phyloP scores from a whole-genome alignment of 163 green algal genomes.

The Scenedesmus sp. region DNA sequence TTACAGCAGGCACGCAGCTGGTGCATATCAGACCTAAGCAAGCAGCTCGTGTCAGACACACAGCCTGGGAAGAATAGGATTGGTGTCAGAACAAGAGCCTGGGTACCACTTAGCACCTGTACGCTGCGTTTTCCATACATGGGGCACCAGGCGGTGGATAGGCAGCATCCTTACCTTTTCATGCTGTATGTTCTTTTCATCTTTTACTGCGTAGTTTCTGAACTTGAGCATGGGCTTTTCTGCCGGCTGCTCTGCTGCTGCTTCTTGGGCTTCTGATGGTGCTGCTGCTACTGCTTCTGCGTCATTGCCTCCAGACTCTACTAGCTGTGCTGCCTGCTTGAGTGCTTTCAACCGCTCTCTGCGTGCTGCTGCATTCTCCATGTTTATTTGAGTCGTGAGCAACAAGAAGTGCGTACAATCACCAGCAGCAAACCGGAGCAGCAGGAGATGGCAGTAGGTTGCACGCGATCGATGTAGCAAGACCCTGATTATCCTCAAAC shows the following conservation, averaged over 20 bases:
- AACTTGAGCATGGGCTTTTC: conserved; percentile 86
- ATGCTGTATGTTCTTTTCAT: conserved; percentile 83
- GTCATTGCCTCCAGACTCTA: conserved; percentile 14
- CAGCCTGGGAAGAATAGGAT: too few species aligned
- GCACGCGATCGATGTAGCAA: neutral
- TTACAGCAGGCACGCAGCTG: neutral
- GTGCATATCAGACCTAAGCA: neutral
- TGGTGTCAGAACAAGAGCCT: too few species aligned
- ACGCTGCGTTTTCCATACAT: neutral
- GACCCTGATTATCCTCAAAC: neutral
- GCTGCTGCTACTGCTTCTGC: conserved; percentile 34
- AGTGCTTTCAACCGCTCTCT: conserved; percentile 71
- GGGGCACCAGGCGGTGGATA: neutral
- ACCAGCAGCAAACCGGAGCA: neutral
- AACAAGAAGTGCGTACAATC: neutral
- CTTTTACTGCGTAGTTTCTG: conserved; percentile 86
- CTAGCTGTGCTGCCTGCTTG: conserved; percentile 57
- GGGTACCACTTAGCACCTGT: neutral
- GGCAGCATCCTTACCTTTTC: conserved; percentile 60
- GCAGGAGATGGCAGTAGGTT: neutral
- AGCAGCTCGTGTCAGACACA: neutral
- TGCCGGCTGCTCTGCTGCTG: conserved; percentile 45
- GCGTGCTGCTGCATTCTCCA: conserved; percentile 65
- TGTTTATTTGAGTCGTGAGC: conserved; percentile 10
- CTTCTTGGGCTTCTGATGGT: neutral